A percentile compares a stretch with the other conserved stretches of the same genome.
These are phyloP conservation scores for Bruguiera parviflora DNA, from an alignment of 345 rosid species.

Conservation along the genomic window DNA sequence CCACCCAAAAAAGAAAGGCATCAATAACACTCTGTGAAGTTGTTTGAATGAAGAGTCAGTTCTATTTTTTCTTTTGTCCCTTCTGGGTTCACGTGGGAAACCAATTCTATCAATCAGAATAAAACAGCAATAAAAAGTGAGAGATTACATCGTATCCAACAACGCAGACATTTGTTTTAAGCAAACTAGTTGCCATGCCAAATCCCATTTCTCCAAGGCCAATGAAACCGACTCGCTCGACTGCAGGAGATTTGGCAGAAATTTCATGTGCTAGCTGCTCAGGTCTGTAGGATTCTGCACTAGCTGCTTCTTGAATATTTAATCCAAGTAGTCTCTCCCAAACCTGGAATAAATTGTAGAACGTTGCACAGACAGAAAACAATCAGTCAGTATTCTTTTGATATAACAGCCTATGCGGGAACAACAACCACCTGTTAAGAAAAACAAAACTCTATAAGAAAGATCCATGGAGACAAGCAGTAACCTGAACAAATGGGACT, in stretches of 20 bases:
- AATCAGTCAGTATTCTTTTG: no score
- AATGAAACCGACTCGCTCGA: conserved; percentile 71
- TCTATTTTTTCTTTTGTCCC: no score
- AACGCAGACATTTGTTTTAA: conserved; percentile 61
- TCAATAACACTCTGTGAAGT: no score
- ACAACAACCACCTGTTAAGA: not conserved
- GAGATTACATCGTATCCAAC: conserved; percentile 82
- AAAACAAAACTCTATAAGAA: not conserved
- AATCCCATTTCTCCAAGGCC: conserved; percentile 99
- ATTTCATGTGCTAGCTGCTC: conserved; percentile 64
- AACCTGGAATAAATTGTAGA: conserved; percentile 39
- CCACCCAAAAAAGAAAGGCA: conserved; percentile 18
- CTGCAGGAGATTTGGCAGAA: conserved; percentile 48
- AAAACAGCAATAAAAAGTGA: conserved; percentile 1
- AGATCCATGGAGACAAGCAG: not conserved
- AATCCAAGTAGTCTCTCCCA: conserved; percentile 69
- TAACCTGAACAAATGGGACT: conserved; percentile 59
- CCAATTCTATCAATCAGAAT: no score
- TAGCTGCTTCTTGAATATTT: conserved; percentile 57
- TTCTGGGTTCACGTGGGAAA: no score
- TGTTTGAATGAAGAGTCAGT: no score
- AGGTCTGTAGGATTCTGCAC: conserved; percentile 59
- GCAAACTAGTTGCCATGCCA: conserved; percentile 88
- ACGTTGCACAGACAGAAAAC: no score
- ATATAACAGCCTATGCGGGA: no score